Base-by-base conservation (phyloP, 1,284 basidiomycete genomes). In the Melampsora americana region DNA sequence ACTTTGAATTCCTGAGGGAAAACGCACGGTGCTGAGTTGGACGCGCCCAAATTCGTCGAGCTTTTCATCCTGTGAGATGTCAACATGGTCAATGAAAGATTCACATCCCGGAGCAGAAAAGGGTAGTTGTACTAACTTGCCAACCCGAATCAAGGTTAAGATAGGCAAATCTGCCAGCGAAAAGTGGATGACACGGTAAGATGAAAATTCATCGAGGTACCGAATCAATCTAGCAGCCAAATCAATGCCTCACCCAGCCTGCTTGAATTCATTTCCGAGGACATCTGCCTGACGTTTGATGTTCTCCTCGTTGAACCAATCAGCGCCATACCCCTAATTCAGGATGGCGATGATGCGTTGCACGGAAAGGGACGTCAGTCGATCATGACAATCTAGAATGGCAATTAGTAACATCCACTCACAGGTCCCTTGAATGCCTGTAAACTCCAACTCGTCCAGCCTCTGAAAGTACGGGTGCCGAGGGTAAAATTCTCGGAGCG, bases 381-480 rank as follows among this genome's bases (percentile, higher is more conserved):
- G 53, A 56, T 14, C 6, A 28, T 20, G 50, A 12, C 18, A 23
- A 53, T 18, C 26, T 56, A 18, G 7, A 14, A n/a, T n/a, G 6
- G 5, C 20, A 62, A 1, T 56, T 56, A 35, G 2, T 14, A 16
- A 20, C 1, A 28, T 5, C 32, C 60, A 62, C 60, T 62, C 28
- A 62, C 60, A 1, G 60, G 28, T 20, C 60, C 32, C 60, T 62
- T 62, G 32, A 20, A 62, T 35, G 60, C 60, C 32, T 62, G 60
- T 16, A 62, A 62, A 35, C 60, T 62, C 60, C 60, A 62, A 11
- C 28, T 62, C 20, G 20, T 62, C 60, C 60, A 62, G 20, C 60
- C 60, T 35, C 23, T 3, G 60, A 56, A 56, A 23, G 65, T 67
- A 28, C 50, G 35, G 2, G 62, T 56, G 12, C 6, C 26, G n/a